Conservation (phyloP, 805 yeast genomes). For the Lipomyces yamanashiensis region DNA sequence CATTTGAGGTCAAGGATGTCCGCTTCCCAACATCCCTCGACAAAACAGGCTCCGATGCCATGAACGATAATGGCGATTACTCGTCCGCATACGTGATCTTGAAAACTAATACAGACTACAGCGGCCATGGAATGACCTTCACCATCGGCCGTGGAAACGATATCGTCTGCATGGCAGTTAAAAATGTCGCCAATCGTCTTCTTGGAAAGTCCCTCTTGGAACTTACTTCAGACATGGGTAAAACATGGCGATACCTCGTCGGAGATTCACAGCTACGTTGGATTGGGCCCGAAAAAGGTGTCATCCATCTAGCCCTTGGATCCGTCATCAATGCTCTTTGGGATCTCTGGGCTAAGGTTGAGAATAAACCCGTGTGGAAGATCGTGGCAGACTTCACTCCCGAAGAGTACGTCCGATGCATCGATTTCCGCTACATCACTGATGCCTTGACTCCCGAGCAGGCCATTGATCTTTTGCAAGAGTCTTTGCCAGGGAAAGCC, state of each 20-base stretch:
- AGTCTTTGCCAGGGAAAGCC: conserved; percentile 45
- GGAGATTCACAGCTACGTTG: conserved; percentile 51
- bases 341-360: conserved; percentile 52
- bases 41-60: conserved; percentile 52
- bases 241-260: conserved; percentile 50
- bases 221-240: conserved; percentile 49
- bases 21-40: conserved; percentile 46
- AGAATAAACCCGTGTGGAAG: conserved; percentile 51
- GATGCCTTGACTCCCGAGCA: conserved; percentile 53
- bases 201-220: conserved; percentile 45
- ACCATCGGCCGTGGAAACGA: conserved; percentile 51
- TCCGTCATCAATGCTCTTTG: conserved; percentile 51
- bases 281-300: conserved; percentile 55
- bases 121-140: conserved; percentile 53
- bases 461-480: conserved; percentile 45
- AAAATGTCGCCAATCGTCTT: conserved; percentile 48
- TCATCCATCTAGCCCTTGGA: conserved; percentile 50
- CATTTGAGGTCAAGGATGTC: conserved; percentile 43
- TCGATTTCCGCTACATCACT: conserved; percentile 51
- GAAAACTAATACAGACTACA: conserved; percentile 31
- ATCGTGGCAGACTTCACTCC: conserved; percentile 51
- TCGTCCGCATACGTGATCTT: conserved; percentile 48
- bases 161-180: conserved; percentile 46
- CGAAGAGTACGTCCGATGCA: conserved; percentile 49
- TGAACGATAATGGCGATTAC: conserved; percentile 50